Percentiles rank a stretch among this genome's conserved stretches.
These are phyloP conservation scores for Haplographium delicatum DNA, from an alignment of 495 filamentous ascomycete genomes.

Conservation along the genomic window DNA sequence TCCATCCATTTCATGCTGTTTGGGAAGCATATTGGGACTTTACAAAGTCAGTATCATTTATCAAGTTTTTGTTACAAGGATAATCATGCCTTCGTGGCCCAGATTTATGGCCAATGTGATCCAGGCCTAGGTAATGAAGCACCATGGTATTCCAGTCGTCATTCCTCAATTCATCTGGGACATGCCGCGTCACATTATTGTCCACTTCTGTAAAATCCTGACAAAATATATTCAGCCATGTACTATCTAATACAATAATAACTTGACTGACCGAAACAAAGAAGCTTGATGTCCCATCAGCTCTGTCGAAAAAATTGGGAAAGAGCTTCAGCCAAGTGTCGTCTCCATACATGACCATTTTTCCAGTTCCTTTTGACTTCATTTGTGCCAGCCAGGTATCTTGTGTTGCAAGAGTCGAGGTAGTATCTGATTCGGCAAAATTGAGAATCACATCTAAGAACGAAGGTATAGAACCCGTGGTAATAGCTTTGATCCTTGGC, in stretches of 20 bases:
- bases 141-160: slow-evolving; percentile 91
- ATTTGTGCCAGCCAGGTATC: slow-evolving; percentile 96
- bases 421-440: slow-evolving; percentile 89
- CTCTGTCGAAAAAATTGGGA: slow-evolving; percentile 74
- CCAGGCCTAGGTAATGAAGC: slow-evolving; percentile 91
- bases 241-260: slow-evolving; percentile 15
- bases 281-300: slow-evolving; percentile 93
- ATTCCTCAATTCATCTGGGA: slow-evolving; percentile 65
- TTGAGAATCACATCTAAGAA: slow-evolving; percentile 97
- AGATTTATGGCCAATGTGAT: slow-evolving; percentile 96
- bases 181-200: slow-evolving; percentile 91
- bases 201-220: slow-evolving; percentile 98
- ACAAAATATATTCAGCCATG: slow-evolving; percentile 29
- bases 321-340: slow-evolving; percentile 99
- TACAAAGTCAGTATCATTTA: slow-evolving; percentile 16
- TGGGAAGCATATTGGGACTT: slow-evolving; percentile 76
- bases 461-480: slow-evolving; percentile 91
- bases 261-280: slow-evolving; percentile 84
- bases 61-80: background rate
- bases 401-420: slow-evolving; percentile 76
- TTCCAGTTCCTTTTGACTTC: slow-evolving; percentile 60
- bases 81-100: slow-evolving; percentile 71
- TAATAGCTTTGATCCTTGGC: slow-evolving; percentile 96
- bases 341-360: slow-evolving; percentile 92
- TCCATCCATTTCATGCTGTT: slow-evolving; percentile 91